Percentiles rank a stretch among this genome's conserved stretches.
These are phyloP conservation scores for Epichloe uncinata DNA, from an alignment of 2,329 filamentous ascomycete genomes.

Conservation along the genomic window DNA sequence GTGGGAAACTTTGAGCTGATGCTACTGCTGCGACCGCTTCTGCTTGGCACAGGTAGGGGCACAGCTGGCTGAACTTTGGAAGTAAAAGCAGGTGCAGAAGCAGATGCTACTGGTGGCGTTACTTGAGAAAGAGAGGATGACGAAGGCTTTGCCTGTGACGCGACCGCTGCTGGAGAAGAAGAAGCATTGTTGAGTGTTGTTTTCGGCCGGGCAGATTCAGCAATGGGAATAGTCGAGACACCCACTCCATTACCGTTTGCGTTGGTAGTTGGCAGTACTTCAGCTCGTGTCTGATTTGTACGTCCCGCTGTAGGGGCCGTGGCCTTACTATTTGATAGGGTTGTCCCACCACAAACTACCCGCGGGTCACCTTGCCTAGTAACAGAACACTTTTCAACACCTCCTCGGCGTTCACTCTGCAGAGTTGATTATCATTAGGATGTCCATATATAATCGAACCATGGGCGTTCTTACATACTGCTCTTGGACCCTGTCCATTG, in stretches of 20 bases:
- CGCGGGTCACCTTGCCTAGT: background rate
- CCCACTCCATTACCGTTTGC: constrained; percentile 15
- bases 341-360: background rate
- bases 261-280: constrained; percentile 5
- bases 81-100: background rate
- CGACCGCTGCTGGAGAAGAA: background rate
- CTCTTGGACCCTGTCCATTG: background rate
- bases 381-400: background rate
- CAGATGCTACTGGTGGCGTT: background rate
- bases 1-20: background rate
- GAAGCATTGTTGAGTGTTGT: constrained; percentile 11
- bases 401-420: background rate
- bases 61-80: background rate
- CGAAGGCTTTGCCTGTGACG: background rate
- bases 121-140: background rate
- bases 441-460: background rate
- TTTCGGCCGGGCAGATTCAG: constrained; percentile 13
- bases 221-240: constrained; percentile 18
- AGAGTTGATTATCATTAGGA: background rate
- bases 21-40: background rate
- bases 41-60: background rate
- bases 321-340: background rate
- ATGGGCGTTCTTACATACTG: background rate
- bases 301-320: background rate
- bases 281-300: background rate